phyloP scores from a whole-genome alignment of 1,284 basidiomycete species.

The Cutaneotrichosporon mucoides region DNA sequence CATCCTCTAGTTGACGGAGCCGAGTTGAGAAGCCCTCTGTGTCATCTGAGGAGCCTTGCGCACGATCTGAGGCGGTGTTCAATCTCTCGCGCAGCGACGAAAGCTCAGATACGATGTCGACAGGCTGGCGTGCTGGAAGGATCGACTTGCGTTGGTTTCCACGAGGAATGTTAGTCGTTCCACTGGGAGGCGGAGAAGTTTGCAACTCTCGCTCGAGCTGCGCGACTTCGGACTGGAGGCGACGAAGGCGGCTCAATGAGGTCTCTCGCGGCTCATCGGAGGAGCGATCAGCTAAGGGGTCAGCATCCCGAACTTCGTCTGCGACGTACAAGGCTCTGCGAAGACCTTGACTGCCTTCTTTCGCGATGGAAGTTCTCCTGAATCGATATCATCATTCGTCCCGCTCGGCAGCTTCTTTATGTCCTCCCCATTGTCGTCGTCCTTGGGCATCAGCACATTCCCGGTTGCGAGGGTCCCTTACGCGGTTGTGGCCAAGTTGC shows the following conservation, averaged over 20 bases:
- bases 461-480: background rate
- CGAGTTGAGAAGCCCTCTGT: background rate
- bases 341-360: background rate
- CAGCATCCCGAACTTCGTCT: background rate
- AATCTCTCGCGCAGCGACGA: constrained; percentile 28
- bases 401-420: background rate
- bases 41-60: background rate
- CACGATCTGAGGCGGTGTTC: constrained; percentile 8
- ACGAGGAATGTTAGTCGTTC: too few species aligned
- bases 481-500: constrained; percentile 8
- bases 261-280: background rate
- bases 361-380: constrained; percentile 8
- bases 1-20: background rate
- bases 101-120: constrained; percentile 38
- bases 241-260: constrained; percentile 42
- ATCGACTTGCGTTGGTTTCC: constrained; percentile 18
- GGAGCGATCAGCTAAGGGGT: background rate
- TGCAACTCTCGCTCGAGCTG: constrained; percentile 51
- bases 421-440: constrained; percentile 18
- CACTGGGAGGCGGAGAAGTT: background rate
- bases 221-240: constrained; percentile 50
- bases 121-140: constrained; percentile 23
- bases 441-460: background rate
- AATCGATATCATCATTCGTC: constrained; percentile 6
- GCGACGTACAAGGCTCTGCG: background rate